Percentiles rank a stretch among this genome's conserved stretches.
These are phyloP conservation scores for Helotiales sp. DNA, from an alignment of 2,329 filamentous ascomycete species.

Conservation along the genomic window DNA sequence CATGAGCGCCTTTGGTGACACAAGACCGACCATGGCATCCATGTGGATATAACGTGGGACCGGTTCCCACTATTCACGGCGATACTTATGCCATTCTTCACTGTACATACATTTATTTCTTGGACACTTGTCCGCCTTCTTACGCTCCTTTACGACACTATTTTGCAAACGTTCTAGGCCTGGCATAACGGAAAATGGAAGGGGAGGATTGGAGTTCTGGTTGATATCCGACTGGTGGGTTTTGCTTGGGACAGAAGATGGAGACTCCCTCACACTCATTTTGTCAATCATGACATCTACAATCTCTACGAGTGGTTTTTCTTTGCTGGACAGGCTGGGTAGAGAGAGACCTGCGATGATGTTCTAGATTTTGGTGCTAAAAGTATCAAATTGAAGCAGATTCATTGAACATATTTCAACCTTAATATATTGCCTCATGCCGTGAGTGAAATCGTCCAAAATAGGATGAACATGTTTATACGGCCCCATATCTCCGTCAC, in stretches of 20 bases:
- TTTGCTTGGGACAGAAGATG: neutral
- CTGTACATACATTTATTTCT: constrained; percentile 28
- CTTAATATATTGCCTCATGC: neutral
- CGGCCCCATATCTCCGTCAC: neutral
- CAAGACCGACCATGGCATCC: constrained; percentile 24
- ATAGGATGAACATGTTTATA: neutral
- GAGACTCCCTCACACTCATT: constrained; percentile 15
- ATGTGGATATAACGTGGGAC: constrained; percentile 34
- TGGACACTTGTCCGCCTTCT: constrained; percentile 26
- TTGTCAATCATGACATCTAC: constrained; percentile 20
- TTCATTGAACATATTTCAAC: neutral
- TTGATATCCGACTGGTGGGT: neutral
- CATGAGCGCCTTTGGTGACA: constrained; percentile 29
- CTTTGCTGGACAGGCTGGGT: neutral
- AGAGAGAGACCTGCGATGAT: neutral
- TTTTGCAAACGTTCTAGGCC: constrained; percentile 17
- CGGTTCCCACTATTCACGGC: constrained; percentile 16
- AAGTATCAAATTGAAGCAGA: neutral
- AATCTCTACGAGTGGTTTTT: constrained; percentile 16
- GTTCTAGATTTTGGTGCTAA: constrained; percentile 2
- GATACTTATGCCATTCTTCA: constrained; percentile 11
- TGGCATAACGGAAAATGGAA: constrained; percentile 23
- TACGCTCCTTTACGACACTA: constrained; percentile 27
- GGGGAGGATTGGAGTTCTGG: constrained; percentile 19
- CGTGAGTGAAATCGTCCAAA: neutral